These are phyloP conservation scores for Coprinellus micaceus DNA, from an alignment of 768 basidiomycete genomes.

Conservation along the genomic window DNA sequence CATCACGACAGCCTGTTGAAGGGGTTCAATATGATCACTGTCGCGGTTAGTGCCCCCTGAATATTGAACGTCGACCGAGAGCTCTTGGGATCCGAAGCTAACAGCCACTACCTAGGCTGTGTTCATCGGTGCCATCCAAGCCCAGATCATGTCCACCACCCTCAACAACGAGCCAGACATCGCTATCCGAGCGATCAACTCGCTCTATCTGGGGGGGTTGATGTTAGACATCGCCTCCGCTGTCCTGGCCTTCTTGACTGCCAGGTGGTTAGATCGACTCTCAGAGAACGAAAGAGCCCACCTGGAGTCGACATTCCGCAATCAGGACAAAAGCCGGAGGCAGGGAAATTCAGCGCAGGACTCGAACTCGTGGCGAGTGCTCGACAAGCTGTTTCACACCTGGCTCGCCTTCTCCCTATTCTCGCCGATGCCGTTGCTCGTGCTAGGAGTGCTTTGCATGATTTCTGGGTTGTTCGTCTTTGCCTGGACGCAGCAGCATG, in stretches of 20 bases:
- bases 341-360: background rate
- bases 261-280: constrained; percentile 12
- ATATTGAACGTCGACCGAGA: too few species aligned
- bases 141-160: constrained; percentile 8
- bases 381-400: background rate
- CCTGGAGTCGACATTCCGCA: constrained; percentile 2
- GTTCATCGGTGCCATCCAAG: constrained; percentile 12
- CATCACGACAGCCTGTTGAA: constrained; percentile 7
- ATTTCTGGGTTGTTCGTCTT: constrained; percentile 3
- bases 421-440: constrained; percentile 10
- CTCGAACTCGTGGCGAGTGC: background rate
- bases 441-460: constrained; percentile 10
- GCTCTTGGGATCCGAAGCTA: too few species aligned
- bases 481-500: constrained; percentile 11
- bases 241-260: constrained; percentile 10
- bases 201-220: constrained; percentile 10
- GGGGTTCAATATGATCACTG: constrained; percentile 9
- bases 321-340: background rate
- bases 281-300: constrained; percentile 1
- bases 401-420: constrained; percentile 10
- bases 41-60: constrained; percentile 4
- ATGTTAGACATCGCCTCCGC: constrained; percentile 12
- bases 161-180: background rate
- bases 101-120: constrained; percentile 3
- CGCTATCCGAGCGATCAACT: constrained; percentile 8